Evolutionary conservation across 768 basidiomycete genomes (phyloP).

Genomic region (Paxillus involutus): DNA sequence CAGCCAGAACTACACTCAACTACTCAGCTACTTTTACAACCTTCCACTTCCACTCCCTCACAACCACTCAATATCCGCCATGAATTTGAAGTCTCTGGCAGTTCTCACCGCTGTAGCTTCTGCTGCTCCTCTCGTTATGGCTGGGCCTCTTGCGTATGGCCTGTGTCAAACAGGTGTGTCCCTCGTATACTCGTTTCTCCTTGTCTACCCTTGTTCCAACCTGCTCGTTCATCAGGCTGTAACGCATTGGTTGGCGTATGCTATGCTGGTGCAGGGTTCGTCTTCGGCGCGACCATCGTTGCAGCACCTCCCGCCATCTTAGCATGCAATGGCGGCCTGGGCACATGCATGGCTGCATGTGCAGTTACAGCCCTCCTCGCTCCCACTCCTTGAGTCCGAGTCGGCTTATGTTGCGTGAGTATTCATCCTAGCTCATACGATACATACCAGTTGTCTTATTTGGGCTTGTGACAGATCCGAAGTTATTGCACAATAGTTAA

Average conservation of each 20-base stretch:
- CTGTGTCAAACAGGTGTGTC: constrained; percentile 25
- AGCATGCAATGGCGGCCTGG: constrained; percentile 22
- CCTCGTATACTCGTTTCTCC: too few species aligned
- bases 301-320: constrained; percentile 19
- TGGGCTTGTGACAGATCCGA: too few species aligned
- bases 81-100: constrained; percentile 24
- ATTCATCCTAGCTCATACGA: too few species aligned
- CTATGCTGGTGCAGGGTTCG: constrained; percentile 22
- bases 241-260: constrained; percentile 21
- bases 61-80: neutral
- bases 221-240: constrained; percentile 15
- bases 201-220: neutral
- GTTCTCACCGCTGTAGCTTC: constrained; percentile 17
- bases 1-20: too few species aligned
- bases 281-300: constrained; percentile 22
- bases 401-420: too few species aligned
- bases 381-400: constrained; percentile 26
- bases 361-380: constrained; percentile 18
- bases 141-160: constrained; percentile 20
- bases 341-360: constrained; percentile 26
- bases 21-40: too few species aligned
- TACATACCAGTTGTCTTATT: too few species aligned
- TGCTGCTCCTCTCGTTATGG: constrained; percentile 7
- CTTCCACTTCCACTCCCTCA: too few species aligned
- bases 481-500: too few species aligned